Percentiles rank a stretch among this genome's conserved stretches.
These are phyloP conservation scores for Drosera spatulata DNA, from an alignment of 179 eudicot genomes.

Conservation along the genomic window DNA sequence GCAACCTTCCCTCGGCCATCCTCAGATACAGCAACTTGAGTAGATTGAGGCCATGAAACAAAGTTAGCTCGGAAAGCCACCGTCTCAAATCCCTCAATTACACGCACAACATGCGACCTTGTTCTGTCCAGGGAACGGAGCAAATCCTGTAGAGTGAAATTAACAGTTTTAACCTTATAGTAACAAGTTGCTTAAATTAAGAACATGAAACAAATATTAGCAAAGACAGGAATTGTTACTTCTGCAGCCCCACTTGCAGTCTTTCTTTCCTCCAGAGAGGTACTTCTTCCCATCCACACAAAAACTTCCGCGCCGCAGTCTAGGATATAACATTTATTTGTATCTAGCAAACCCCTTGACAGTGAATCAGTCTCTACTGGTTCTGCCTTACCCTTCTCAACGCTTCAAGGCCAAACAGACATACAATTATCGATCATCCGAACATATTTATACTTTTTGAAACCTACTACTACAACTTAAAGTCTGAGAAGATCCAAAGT, in stretches of 20 bases:
- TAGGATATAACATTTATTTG: slow-evolving; percentile 70
- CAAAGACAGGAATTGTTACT: slow-evolving; percentile 23
- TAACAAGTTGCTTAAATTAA: background rate
- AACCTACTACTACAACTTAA: too few relatives aligned
- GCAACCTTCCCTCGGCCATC: slow-evolving; percentile 98
- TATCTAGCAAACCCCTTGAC: slow-evolving; percentile 62
- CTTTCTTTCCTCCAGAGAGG: slow-evolving; percentile 74
- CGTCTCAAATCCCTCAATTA: slow-evolving; percentile 86
- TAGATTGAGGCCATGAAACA: slow-evolving; percentile 69
- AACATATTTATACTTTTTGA: background rate
- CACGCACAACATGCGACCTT: slow-evolving; percentile 45
- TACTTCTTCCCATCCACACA: slow-evolving; percentile 87
- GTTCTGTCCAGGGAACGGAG: slow-evolving; percentile 37
- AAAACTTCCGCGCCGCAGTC: slow-evolving; percentile 79
- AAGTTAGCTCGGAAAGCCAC: slow-evolving; percentile 60
- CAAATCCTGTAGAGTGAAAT: slow-evolving; percentile 31
- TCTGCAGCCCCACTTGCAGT: slow-evolving; percentile 72
- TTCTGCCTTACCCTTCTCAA: slow-evolving; percentile 69
- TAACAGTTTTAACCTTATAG: slow-evolving; percentile 1
- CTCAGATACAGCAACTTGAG: slow-evolving; percentile 56
- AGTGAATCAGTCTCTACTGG: slow-evolving; percentile 55
- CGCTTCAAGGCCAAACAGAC: slow-evolving; percentile 31
- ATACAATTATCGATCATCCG: background rate
- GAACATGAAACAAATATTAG: background rate
- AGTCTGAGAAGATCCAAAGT: too few relatives aligned